Base-by-base conservation (phyloP, 208 protist species). In the Sergeia podlipaevii region DNA sequence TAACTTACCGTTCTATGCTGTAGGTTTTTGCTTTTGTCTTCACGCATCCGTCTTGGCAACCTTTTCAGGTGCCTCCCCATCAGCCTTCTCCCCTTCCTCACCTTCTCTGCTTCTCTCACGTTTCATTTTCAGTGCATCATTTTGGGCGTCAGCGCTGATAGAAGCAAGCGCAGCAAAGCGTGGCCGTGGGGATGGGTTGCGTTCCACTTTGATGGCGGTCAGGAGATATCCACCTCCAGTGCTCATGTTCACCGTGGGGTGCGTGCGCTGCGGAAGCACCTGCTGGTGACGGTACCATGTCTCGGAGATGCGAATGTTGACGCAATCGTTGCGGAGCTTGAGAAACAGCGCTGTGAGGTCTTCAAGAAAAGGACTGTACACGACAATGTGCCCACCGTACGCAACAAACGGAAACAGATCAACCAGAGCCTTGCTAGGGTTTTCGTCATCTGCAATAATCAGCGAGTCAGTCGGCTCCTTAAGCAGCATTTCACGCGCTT, bases 231-330 rank as follows among this genome's bases (percentile, higher is more conserved):
- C 95, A 15, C 69, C 90, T 0, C 89, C 80, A 6, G 75, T 89
- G 65, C 73, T 93, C 88, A 97, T 98, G 62, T 86, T 95, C 52
- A 97, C 93, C 0, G 88, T 90, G 0, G 95, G 93, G 54, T 98
- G 95, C 15, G 95, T 97, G 36, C 95, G 85, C 42, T 89, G 80
- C 2, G 88, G 86, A 15, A 98, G 80, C 8, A 98, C 80, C 66
- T 98, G 95, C 46, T 97, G 85, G 59, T 96, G 80, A 13, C 95
- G 77, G 67, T 89, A 95, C 89, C 89, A 98, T 39, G 90, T 97
- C 59, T 98, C 93, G 1, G 69, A 85, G 36, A 97, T 80, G 41
- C 77, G 72, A 27, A 96, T 70, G 57, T 96, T 94, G 2, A 92
- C 74, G 54, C 80, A 90, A 20, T 88, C 65, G 20, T 50, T 60